Conservation (phyloP, 1,139 yeast genomes). For the Fermentozyma sake region DNA sequence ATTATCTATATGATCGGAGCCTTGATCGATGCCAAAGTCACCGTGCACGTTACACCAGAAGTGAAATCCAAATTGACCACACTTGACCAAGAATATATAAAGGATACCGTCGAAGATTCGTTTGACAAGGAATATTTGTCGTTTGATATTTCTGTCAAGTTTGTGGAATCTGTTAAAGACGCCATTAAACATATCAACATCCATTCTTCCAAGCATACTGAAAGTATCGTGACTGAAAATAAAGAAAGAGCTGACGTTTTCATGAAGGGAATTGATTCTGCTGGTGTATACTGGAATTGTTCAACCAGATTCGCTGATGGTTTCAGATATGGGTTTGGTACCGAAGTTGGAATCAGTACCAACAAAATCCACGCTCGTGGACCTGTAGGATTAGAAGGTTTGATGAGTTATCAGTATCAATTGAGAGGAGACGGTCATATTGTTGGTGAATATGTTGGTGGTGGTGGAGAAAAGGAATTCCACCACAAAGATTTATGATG, state of each 20-base stretch:
- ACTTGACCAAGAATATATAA: slow-evolving; percentile 15
- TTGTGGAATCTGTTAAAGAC: slow-evolving; percentile 52
- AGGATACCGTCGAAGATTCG: slow-evolving; percentile 39
- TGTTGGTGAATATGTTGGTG: slow-evolving; percentile 88
- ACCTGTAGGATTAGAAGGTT: slow-evolving; percentile 96
- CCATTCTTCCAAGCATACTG: slow-evolving; percentile 97
- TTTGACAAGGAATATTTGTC: slow-evolving; percentile 83
- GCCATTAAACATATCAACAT: slow-evolving; percentile 82
- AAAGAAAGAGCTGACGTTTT: slow-evolving; percentile 68
- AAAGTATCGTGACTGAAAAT: slow-evolving; percentile 77
- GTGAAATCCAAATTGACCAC: slow-evolving; percentile 25
- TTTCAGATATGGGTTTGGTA: slow-evolving; percentile 95
- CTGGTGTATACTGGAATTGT: slow-evolving; percentile 98
- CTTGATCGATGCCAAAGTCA: slow-evolving; percentile 63
- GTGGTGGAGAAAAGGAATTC: slow-evolving; percentile 82
- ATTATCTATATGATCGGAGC: slow-evolving; percentile 43
- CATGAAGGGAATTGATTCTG: slow-evolving; percentile 83
- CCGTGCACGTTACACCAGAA: slow-evolving; percentile 61
- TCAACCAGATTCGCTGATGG: slow-evolving; percentile 98
- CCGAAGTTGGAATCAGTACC: slow-evolving; percentile 97
- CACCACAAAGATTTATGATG: slow-evolving; percentile 63
- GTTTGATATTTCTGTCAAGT: slow-evolving; percentile 71
- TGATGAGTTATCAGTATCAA: slow-evolving; percentile 93
- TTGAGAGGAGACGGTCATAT: slow-evolving; percentile 88
- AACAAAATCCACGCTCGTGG: slow-evolving; percentile 97